Percentiles rank a stretch among this genome's conserved stretches.
phyloP scores from a whole-genome alignment of 1,284 basidiomycete genomes.

The Rhodotorula mucilaginosa region DNA sequence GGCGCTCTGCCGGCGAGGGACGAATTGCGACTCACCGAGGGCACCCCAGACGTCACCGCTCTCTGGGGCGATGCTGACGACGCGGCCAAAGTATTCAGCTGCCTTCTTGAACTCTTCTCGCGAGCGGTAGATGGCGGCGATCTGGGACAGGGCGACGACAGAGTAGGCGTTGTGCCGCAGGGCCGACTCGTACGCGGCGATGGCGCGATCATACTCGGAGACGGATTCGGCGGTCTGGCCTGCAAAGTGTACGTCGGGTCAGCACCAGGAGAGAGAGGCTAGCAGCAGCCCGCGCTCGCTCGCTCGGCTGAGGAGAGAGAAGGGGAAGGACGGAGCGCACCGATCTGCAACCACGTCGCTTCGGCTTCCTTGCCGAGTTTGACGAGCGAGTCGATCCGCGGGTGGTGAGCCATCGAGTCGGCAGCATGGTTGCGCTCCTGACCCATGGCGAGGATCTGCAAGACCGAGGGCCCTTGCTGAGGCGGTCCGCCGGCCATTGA shows the following conservation, averaged over 20 bases:
- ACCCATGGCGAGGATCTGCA: conserved; percentile 39
- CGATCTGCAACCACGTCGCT: conserved; percentile 87
- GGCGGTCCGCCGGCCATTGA: conserved; percentile 34
- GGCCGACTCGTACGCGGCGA: conserved; percentile 85
- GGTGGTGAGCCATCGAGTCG: conserved; percentile 37
- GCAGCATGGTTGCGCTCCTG: conserved; percentile 40
- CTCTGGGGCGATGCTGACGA: conserved; percentile 38
- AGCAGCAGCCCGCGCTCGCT: neutral
- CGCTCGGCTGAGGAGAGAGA: neutral
- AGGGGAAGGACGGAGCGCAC: conserved; percentile 50
- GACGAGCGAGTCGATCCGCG: conserved; percentile 38
- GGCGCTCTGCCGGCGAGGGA: neutral
- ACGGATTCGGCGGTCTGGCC: conserved; percentile 38
- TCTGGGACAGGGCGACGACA: conserved; percentile 79
- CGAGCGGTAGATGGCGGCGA: conserved; percentile 64
- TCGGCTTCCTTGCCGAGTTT: conserved; percentile 81
- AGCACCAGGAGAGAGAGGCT: neutral
- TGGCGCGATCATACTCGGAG: conserved; percentile 72
- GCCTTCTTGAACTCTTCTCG: conserved; percentile 54
- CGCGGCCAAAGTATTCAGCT: conserved; percentile 44
- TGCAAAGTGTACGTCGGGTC: neutral
- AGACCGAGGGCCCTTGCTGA: conserved; percentile 37
- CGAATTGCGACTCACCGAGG: conserved; percentile 29
- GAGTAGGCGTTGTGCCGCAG: conserved; percentile 87
- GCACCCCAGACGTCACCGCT: conserved; percentile 45